Evolutionary conservation across 805 yeast genomes (phyloP).

Genomic region (Alloascoidea africana): DNA sequence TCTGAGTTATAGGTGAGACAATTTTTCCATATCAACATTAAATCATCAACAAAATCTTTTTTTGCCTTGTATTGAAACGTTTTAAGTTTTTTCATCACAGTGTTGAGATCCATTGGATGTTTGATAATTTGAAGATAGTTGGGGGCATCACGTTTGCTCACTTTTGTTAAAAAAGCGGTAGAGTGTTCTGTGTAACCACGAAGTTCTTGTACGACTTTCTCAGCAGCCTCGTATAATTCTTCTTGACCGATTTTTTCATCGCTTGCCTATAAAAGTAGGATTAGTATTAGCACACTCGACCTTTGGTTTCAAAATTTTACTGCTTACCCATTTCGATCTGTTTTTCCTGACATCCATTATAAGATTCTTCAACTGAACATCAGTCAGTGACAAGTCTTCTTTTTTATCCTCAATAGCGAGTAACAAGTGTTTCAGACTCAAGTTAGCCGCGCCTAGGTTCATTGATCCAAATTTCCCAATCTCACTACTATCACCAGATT

Average conservation of each 20-base stretch:
- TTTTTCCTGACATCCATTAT: conserved; percentile 89
- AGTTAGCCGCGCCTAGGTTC: conserved; percentile 56
- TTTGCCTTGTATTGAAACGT: conserved; percentile 71
- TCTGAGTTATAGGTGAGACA: conserved; percentile 89
- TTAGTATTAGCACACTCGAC: not conserved
- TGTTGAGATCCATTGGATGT: conserved; percentile 91
- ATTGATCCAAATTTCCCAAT: conserved; percentile 18
- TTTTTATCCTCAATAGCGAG: conserved; percentile 66
- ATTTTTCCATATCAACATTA: conserved; percentile 91
- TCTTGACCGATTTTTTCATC: conserved; percentile 95
- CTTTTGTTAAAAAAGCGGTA: conserved; percentile 88
- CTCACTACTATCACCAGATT: conserved; percentile 9
- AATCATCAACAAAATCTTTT: conserved; percentile 84
- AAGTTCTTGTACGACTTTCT: conserved; percentile 79
- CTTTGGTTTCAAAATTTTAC: not conserved
- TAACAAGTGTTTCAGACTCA: conserved; percentile 67
- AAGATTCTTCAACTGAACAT: conserved; percentile 67
- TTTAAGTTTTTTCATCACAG: conserved; percentile 83
- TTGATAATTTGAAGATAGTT: conserved; percentile 84
- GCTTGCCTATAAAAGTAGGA: conserved; percentile 30
- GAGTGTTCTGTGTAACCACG: conserved; percentile 93
- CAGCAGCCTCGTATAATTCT: conserved; percentile 94
- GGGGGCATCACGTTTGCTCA: conserved; percentile 97
- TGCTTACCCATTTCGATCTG: conserved; percentile 70
- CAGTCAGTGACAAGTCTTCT: conserved; percentile 58